These are phyloP conservation scores for Colletotrichum tabaci DNA, from an alignment of 2,329 filamentous ascomycete species.

Conservation along the genomic window DNA sequence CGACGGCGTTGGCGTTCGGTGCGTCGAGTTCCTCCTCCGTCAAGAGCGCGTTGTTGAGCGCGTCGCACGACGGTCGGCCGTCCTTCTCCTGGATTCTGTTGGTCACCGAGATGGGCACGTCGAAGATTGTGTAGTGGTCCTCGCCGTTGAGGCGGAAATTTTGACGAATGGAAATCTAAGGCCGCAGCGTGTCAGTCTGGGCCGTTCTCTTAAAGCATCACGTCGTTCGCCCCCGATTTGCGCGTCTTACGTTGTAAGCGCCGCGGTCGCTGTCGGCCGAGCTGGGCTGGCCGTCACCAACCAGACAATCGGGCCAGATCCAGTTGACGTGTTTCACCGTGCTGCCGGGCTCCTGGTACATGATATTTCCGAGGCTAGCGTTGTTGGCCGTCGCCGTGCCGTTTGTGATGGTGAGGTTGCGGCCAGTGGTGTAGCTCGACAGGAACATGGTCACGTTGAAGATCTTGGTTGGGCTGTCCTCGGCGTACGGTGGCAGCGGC, in stretches of 20 bases:
- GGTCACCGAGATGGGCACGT: conserved; percentile 77
- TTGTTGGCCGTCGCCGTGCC: conserved; percentile 67
- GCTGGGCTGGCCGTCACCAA: conserved; percentile 69
- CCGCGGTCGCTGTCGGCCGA: conserved; percentile 67
- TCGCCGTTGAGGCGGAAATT: conserved; percentile 76
- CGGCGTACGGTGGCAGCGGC: conserved; percentile 68
- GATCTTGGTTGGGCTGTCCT: conserved; percentile 70
- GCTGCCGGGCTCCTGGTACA: conserved; percentile 74
- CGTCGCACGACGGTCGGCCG: conserved; percentile 64
- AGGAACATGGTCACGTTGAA: conserved; percentile 78
- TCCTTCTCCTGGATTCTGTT: conserved; percentile 69
- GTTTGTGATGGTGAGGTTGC: conserved; percentile 79
- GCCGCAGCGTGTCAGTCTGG: conserved; percentile 9
- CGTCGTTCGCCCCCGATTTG: background rate
- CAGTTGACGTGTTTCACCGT: conserved; percentile 83
- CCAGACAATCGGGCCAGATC: conserved; percentile 79
- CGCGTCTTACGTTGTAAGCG: conserved; percentile 70
- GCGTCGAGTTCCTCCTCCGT: conserved; percentile 61
- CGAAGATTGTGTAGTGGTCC: conserved; percentile 79
- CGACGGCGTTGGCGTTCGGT: conserved; percentile 59
- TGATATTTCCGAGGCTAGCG: conserved; percentile 73
- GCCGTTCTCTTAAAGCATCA: background rate
- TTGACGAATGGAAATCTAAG: conserved; percentile 78
- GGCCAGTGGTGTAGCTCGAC: conserved; percentile 72
- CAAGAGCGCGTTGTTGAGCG: conserved; percentile 66